Percentiles rank a stretch among this genome's conserved stretches.
These are phyloP conservation scores for Poa annua DNA, from an alignment of 176 grass and related monocot genomes.

Conservation along the genomic window DNA sequence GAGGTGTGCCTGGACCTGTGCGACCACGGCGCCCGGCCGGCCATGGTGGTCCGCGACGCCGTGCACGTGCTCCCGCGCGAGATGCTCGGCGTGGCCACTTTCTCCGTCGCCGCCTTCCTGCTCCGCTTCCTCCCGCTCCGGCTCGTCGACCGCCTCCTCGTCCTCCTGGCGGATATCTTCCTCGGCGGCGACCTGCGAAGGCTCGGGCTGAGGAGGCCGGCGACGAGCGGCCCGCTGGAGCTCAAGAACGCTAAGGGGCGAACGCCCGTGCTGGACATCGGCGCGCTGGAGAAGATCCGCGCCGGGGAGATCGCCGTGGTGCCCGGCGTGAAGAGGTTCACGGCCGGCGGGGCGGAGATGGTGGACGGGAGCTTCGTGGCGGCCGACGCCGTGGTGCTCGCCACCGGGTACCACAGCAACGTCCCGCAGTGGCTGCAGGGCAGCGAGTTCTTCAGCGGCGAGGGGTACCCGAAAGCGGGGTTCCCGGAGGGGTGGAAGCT, in stretches of 20 bases:
- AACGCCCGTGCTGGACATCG: constrained; percentile 64
- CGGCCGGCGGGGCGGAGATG: constrained; percentile 34
- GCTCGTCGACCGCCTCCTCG: constrained; percentile 57
- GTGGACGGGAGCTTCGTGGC: constrained; percentile 47
- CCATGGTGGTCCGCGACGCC: constrained; percentile 65
- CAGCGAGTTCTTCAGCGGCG: not conserved
- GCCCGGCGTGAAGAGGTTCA: constrained; percentile 51
- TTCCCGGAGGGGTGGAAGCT: constrained; percentile 49
- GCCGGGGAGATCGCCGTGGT: constrained; percentile 64
- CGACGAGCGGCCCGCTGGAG: constrained; percentile 45
- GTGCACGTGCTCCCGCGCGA: constrained; percentile 69
- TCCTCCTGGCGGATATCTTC: constrained; percentile 47
- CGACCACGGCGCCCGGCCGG: constrained; percentile 54
- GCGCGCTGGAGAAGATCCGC: constrained; percentile 55
- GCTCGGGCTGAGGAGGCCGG: constrained; percentile 52
- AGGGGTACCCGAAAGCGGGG: constrained; percentile 37
- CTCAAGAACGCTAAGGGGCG: constrained; percentile 57
- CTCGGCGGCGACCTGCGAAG: constrained; percentile 44
- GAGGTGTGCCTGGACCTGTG: constrained; percentile 71
- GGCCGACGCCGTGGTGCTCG: constrained; percentile 57
- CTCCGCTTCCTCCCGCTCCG: constrained; percentile 53
- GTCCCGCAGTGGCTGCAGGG: constrained; percentile 57
- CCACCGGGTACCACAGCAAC: constrained; percentile 73
- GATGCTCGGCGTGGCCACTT: constrained; percentile 59
- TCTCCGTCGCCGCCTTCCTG: constrained; percentile 54